Evolutionary conservation across 345 rosid genomes (phyloP), one percentile per base, ranked within the genome.

Genomic region (Erucastrum elatum): DNA sequence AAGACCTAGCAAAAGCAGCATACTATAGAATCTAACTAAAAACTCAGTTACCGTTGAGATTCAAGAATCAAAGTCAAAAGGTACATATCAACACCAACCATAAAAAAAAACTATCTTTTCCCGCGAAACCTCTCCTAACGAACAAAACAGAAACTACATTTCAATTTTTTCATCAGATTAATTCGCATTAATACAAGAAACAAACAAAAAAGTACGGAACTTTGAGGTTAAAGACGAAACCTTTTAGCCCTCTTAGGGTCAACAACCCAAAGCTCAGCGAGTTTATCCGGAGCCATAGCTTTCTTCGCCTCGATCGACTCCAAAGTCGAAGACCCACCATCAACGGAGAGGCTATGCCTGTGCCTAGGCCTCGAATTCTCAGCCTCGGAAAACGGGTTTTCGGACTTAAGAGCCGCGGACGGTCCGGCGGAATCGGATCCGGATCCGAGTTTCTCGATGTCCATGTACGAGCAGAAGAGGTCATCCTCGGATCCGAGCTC

Each of bases 231-330:
- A 49, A 49, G 56, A 6, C 17, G 17, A 49, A 49, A 49, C 56
- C 56, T 49, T 49, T 49, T 49, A 49, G 97, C 98, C 80, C 88
- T 81, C 75, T 92, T 93, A 9, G 98, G 98, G 81, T 95, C 97
- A 11, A 87, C 53, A 30, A 85, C 72, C 99, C 97, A 90, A 71
- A 93, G 83, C 86, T 93, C 96, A 16, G 92, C 96, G 21, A 95
- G 90, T 83, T 89, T 95, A 68, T 87, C 90, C 75, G 98, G 94
- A 81, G 90, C 91, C 99, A 95, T 90, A 71, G 99, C 98, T 86
- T 91, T 95, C 86, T 91, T 91, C 3, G 96, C 94, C 78, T 95
- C 97, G 25, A 93, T 87, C 1, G 92, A 84, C 69, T 90, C 96
- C 85, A 83, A 34, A 34, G 70, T 70, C 66, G 90, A 84, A 8